Percentiles rank a stretch among this genome's conserved stretches.
These are phyloP conservation scores for Auriculariales sp. DNA, from an alignment of 768 basidiomycete genomes.

Conservation along the genomic window DNA sequence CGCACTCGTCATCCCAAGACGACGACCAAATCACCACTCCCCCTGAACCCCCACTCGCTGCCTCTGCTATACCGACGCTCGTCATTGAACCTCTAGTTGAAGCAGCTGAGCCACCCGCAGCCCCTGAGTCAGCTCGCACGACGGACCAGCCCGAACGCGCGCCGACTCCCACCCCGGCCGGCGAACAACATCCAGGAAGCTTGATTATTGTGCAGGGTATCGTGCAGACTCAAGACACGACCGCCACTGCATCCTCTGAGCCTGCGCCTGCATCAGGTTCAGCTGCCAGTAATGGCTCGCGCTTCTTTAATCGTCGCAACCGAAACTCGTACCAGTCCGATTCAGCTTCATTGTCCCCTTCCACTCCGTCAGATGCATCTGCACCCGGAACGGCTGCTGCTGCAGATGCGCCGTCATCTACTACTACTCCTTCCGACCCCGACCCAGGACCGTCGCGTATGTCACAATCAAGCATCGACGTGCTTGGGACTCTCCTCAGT, in stretches of 20 bases:
- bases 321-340: too few relatives aligned
- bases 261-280: neutral
- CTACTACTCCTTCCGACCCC: too few relatives aligned
- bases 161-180: neutral
- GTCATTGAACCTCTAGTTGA: neutral
- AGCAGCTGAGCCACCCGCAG: neutral
- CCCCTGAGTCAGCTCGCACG: neutral
- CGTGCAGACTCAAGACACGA: neutral
- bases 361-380: too few relatives aligned
- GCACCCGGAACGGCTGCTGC: neutral
- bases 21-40: neutral
- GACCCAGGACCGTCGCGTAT: slow-evolving; percentile 4
- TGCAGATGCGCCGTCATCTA: neutral
- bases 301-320: too few relatives aligned
- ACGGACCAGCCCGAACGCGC: neutral
- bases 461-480: slow-evolving; percentile 45
- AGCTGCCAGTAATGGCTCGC: too few relatives aligned
- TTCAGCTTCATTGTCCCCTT: too few relatives aligned
- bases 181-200: neutral
- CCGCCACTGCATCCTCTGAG: neutral
- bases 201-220: neutral
- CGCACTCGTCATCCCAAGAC: too few relatives aligned
- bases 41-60: neutral
- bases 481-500: slow-evolving; percentile 69
- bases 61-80: neutral